These are phyloP conservation scores for Xylariomycetidae sp. DNA, from an alignment of 2,329 filamentous ascomycete species.

Conservation along the genomic window DNA sequence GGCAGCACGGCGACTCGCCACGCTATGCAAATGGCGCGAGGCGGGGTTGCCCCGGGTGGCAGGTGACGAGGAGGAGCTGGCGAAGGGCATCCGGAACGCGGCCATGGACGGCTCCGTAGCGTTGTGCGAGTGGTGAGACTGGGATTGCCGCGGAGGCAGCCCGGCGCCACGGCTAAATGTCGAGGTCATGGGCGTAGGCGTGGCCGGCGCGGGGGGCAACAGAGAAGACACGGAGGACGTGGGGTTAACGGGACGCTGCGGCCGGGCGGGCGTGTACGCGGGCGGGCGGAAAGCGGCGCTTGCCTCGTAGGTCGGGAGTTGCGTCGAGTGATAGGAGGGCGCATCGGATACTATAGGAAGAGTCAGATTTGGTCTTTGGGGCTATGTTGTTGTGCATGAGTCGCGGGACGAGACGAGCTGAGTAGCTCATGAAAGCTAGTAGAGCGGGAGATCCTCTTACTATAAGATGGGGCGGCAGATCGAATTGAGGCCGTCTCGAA, in stretches of 20 bases:
- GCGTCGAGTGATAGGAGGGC: slow-evolving; percentile 55
- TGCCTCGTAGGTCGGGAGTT: slow-evolving; percentile 38
- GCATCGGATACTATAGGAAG: slow-evolving; percentile 49
- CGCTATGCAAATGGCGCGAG: slow-evolving; percentile 55
- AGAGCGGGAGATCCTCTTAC: slow-evolving; percentile 31
- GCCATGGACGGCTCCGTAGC: slow-evolving; percentile 32
- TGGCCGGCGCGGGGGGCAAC: background rate
- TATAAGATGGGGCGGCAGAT: slow-evolving; percentile 63
- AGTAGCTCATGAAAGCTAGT: background rate
- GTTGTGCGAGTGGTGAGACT: background rate
- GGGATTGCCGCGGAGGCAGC: slow-evolving; percentile 37
- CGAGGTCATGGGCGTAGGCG: slow-evolving; percentile 21
- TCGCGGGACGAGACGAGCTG: background rate
- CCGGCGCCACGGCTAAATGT: slow-evolving; percentile 32
- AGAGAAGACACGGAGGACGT: slow-evolving; percentile 1
- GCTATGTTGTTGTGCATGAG: background rate
- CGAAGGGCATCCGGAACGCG: slow-evolving; percentile 51
- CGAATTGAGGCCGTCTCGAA: slow-evolving; percentile 62
- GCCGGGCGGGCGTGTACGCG: slow-evolving; percentile 39
- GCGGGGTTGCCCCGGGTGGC: slow-evolving; percentile 41
- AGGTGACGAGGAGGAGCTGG: slow-evolving; percentile 58
- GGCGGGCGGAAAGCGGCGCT: slow-evolving; percentile 32
- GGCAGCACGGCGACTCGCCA: slow-evolving; percentile 56
- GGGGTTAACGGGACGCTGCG: slow-evolving; percentile 9
- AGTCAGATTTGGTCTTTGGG: slow-evolving; percentile 5